Evolutionary conservation across 495 filamentous ascomycete species (phyloP), one percentile per base, ranked within the genome.

Genomic region (Penicillium parvum): DNA sequence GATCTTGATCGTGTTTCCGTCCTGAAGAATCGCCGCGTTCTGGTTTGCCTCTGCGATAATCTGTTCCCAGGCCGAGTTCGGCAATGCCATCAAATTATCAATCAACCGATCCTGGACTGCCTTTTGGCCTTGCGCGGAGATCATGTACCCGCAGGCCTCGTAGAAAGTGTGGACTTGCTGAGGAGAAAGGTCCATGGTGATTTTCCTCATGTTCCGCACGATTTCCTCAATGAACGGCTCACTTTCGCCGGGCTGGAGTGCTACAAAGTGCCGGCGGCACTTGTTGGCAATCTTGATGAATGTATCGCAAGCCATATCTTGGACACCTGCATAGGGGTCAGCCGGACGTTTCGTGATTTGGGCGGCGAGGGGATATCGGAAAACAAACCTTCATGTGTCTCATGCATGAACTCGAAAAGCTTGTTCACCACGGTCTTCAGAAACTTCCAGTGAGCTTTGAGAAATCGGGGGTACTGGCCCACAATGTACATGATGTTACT

Each of bases 401-500:
- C 92, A 65, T 99, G 92, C 92, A 99, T 99, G 59, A 99, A 99
- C 66, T 99, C 92, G 55, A 99, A 99, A 9, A 99, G 79, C 70
- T 99, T 99, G 70, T 97, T 99, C 51, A 99, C 92, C 15, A 99
- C 92, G 5, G 92, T 99, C 78, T 99, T 99, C 52, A 99, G 69
- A 70, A 99, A 99, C 64, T 98, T 98, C 92, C 92, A 98, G 62
- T 98, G 92, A 0, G 92, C 92, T 65, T 98, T 98, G 53, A 98
- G 69, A 69, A 98, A 98, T 19, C 92, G 86, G 11, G 92, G 92
- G 60, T 98, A 98, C 61, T 98, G 92, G 23, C 92, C 92, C 43
- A 98, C 92, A 64, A 98, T 98, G 59, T 98, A 98, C 92, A 98
- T 98, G 65, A 98, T 98, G 66, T 98, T 98, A 69, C 90, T 96